Evolutionary conservation across 805 yeast species (phyloP).

Genomic region (Schwanniomyces polymorphus): DNA sequence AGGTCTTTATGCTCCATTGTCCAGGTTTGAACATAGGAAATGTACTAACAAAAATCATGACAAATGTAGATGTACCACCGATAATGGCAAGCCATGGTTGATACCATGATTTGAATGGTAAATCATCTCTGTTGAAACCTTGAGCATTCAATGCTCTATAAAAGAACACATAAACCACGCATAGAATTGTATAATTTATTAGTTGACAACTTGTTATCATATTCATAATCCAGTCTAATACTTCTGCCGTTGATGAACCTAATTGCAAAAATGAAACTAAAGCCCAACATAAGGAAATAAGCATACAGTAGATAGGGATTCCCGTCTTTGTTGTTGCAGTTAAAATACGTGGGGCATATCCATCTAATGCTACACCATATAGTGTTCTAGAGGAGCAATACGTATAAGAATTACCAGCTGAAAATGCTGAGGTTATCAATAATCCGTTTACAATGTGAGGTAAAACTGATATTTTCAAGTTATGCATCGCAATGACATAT

Average conservation of each 20-base stretch:
- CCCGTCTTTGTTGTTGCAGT: constrained; percentile 46
- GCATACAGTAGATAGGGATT: constrained; percentile 47
- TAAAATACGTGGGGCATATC: constrained; percentile 46
- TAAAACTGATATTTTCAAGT: constrained; percentile 41
- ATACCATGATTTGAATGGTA: constrained; percentile 20
- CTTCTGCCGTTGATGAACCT: constrained; percentile 29
- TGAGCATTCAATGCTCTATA: constrained; percentile 54
- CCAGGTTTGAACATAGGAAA: constrained; percentile 43
- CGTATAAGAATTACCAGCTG: constrained; percentile 51
- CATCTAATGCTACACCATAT: constrained; percentile 47
- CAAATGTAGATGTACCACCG: constrained; percentile 27
- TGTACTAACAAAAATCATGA: constrained; percentile 33
- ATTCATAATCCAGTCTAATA: constrained; percentile 35
- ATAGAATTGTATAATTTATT: constrained; percentile 28
- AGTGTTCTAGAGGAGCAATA: constrained; percentile 48
- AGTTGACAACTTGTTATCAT: constrained; percentile 31
- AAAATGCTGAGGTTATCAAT: constrained; percentile 44
- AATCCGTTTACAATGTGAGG: constrained; percentile 48
- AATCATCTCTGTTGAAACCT: constrained; percentile 5
- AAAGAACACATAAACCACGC: constrained; percentile 61
- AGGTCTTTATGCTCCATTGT: constrained; percentile 35
- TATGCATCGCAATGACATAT: constrained; percentile 50
- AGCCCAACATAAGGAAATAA: constrained; percentile 51
- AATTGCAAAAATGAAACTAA: constrained; percentile 64
- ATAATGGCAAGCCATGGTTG: constrained; percentile 37